Base-by-base conservation (phyloP, 1,284 basidiomycete genomes). In the Neolentinus lepideus region DNA sequence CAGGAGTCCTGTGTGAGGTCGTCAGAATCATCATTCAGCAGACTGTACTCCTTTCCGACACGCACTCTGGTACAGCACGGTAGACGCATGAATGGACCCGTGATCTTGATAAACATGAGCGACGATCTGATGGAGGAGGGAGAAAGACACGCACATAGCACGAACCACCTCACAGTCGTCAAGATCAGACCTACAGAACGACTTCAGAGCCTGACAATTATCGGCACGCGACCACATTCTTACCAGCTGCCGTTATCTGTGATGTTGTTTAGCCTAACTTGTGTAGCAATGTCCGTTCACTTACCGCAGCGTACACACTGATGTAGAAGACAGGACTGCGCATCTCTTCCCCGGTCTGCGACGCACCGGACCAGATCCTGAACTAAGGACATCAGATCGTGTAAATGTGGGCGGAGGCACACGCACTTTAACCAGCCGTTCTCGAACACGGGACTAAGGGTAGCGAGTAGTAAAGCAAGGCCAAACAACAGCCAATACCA, bases 341-440 rank as follows among this genome's bases (percentile, higher is more conserved):
- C 4, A 69, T 63, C 21, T 70, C 64, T 2, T 68, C 65, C 26
- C 68, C 67, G 52, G 68, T 69, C 47, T 69, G 64, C 53, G 72
- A 69, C 14, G 75, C 68, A 33, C 78, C 77, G 47, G 89, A 88
- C 90, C 89, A 90, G 43, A 78, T 74, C 61, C 84, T 87, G 54
- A 35, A 43, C 12, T 56, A 57, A 35, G 58, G 47, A 22, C 33
- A n/a, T 64, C 11, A 65, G 50, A 16, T 53, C 19, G 55, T 33
- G 1, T 29, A 52, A 3, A 29, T 16, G 14, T 47, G 27, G n/a
- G 35, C 31, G 26, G 12, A 54, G 29, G 54, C 19, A 27, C 29
- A 55, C 75, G 58, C 63, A 85, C 84, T 82, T 80, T 11, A 94
- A 68, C 92, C 93, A 94, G 12, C 84, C 84, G 62, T 91, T 93